These are phyloP conservation scores for Heterobasidion parviporum DNA, from an alignment of 1,284 basidiomycete genomes.

Conservation along the genomic window DNA sequence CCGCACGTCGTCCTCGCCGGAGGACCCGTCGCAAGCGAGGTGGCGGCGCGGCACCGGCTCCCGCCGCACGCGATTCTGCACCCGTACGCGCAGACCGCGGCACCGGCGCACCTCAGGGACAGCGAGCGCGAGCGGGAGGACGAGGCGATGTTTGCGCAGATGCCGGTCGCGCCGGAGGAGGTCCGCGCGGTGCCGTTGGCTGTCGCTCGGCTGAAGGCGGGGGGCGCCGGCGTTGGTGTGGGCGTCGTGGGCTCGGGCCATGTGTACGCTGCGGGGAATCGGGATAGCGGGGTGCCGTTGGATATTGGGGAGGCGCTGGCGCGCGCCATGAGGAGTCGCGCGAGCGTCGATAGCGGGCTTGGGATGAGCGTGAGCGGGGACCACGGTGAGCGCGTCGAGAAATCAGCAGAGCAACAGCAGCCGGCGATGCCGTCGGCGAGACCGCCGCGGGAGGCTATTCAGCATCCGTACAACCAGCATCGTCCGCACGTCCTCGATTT, in stretches of 20 bases:
- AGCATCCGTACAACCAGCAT: neutral
- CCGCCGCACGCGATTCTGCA: constrained; percentile 36
- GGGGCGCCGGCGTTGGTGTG: neutral
- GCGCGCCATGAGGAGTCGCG: constrained; percentile 17
- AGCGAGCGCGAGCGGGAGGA: no score
- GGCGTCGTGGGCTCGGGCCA: constrained; percentile 1
- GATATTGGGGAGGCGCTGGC: constrained; percentile 24
- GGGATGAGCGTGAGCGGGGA: constrained; percentile 35
- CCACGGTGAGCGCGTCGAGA: constrained; percentile 7
- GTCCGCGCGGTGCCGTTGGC: neutral
- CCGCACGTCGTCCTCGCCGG: constrained; percentile 3
- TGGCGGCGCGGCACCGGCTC: constrained; percentile 39
- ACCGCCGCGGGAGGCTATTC: neutral
- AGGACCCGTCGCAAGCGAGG: constrained; percentile 21
- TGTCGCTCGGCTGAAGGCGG: neutral
- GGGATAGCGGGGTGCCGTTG: constrained; percentile 13
- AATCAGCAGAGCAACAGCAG: neutral
- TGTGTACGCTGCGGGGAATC: constrained; percentile 8
- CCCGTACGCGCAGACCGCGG: constrained; percentile 21
- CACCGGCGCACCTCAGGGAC: neutral
- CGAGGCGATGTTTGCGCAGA: neutral
- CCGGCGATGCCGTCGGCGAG: neutral
- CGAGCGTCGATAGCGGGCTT: constrained; percentile 38
- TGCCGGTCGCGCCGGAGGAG: neutral
- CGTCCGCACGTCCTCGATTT: neutral